Evolutionary conservation across 2,329 filamentous ascomycete genomes (phyloP).

Genomic region (Graphium sp.): DNA sequence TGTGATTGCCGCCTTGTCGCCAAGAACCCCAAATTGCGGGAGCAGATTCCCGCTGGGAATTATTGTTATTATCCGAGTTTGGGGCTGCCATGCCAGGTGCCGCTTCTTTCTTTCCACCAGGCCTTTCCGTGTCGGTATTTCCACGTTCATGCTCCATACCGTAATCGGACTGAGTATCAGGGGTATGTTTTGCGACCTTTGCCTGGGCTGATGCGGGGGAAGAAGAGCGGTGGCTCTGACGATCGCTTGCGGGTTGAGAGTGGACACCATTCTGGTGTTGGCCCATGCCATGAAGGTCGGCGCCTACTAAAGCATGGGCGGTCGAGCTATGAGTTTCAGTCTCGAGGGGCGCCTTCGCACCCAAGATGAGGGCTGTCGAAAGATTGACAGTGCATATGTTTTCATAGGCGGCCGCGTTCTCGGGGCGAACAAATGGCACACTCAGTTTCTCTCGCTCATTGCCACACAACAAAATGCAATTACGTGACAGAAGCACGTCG

Average conservation of each 20-base stretch:
- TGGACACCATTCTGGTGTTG: too few relatives aligned
- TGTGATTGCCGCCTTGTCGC: conserved; percentile 38
- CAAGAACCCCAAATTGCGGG: conserved; percentile 54
- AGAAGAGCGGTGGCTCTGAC: too few relatives aligned
- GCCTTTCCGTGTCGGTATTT: too few relatives aligned
- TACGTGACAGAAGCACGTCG: conserved; percentile 83
- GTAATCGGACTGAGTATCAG: too few relatives aligned
- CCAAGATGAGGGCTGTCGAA: too few relatives aligned
- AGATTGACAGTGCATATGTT: conserved; percentile 49
- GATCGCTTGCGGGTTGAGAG: too few relatives aligned
- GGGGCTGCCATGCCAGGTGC: conserved; percentile 2
- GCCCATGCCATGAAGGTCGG: too few relatives aligned
- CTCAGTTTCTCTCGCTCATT: conserved; percentile 75
- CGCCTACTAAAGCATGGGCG: too few relatives aligned
- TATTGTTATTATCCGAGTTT: conserved; percentile 8
- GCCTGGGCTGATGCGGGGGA: too few relatives aligned
- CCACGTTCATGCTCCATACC: too few relatives aligned
- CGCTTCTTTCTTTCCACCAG: too few relatives aligned
- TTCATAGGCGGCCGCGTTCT: conserved; percentile 70
- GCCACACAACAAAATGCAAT: conserved; percentile 74
- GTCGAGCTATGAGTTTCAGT: conserved; percentile 44
- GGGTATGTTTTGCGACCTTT: too few relatives aligned
- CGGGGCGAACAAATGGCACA: conserved; percentile 81
- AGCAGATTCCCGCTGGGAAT: conserved; percentile 25
- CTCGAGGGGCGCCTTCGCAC: conserved; percentile 35